Conservation (phyloP, 495 filamentous ascomycete genomes). For the Penicillium odoratum region DNA sequence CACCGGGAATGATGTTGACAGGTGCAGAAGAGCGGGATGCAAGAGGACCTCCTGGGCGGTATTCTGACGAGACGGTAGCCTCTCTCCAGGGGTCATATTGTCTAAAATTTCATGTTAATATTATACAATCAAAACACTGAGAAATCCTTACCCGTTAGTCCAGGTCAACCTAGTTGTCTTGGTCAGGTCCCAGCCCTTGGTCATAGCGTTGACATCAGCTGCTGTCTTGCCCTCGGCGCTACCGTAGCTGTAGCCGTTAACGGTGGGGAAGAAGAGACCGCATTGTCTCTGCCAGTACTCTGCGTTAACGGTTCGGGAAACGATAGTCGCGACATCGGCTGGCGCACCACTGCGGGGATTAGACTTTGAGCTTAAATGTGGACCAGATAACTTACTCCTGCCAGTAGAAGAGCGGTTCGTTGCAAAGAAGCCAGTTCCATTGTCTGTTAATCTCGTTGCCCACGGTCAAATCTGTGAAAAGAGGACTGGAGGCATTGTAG, state of each 20-base stretch:
- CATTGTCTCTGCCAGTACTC: conserved; percentile 63
- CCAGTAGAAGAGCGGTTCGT: conserved; percentile 64
- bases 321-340: conserved; percentile 36
- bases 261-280: conserved; percentile 56
- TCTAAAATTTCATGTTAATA: conserved; percentile 18
- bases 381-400: conserved; percentile 44
- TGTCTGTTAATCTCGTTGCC: conserved; percentile 55
- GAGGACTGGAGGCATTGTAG: conserved; percentile 54
- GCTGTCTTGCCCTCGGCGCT: conserved; percentile 52
- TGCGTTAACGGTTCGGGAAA: conserved; percentile 56
- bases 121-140: background rate
- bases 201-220: conserved; percentile 56
- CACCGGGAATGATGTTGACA: conserved; percentile 56
- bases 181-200: conserved; percentile 57
- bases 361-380: background rate
- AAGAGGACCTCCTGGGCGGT: conserved; percentile 56
- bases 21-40: conserved; percentile 40
- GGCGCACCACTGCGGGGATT: conserved; percentile 48
- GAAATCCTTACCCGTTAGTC: conserved; percentile 53
- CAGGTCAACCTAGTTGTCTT: conserved; percentile 59
- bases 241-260: conserved; percentile 51
- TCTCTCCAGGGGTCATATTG: conserved; percentile 62
- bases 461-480: conserved; percentile 56
- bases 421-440: conserved; percentile 68
- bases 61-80: conserved; percentile 50